Evolutionary conservation across 768 basidiomycete genomes (phyloP), one percentile per base, ranked within the genome.

Genomic region (Rhodotorula kratochvilovae): DNA sequence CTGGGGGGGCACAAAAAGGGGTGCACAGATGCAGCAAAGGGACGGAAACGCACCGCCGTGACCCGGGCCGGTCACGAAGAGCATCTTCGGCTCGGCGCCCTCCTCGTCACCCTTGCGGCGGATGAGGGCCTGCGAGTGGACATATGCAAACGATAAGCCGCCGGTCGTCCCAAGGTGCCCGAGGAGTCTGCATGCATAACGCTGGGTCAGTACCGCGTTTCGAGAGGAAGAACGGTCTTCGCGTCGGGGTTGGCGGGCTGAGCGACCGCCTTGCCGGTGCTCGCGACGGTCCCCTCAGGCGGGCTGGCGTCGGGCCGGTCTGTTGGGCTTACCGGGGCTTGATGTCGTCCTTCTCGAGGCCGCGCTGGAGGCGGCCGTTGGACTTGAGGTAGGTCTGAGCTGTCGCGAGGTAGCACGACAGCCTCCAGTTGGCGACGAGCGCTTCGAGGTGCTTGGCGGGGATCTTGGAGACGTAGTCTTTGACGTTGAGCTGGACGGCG

Each of bases 1-100:
- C n/a, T n/a, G n/a, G n/a, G n/a, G n/a, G n/a, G n/a, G n/a, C n/a
- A n/a, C n/a, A n/a, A n/a, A n/a, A n/a, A n/a, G n/a, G n/a, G n/a
- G n/a, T n/a, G n/a, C n/a, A n/a, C n/a, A n/a, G n/a, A n/a, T n/a
- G n/a, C n/a, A n/a, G n/a, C n/a, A n/a, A n/a, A n/a, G n/a, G n/a
- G n/a, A n/a, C n/a, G n/a, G n/a, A n/a, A n/a, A 53, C 79, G 67
- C 50, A 79, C 79, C 71, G 19, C 76, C 76, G 61, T 79, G 78
- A 4, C 87, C 89, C 64, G 90, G 90, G 5, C 92, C 91, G 11
- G 90, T 89, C 61, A 93, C 87, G 68, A 89, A 90, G 58, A 93
- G 84, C 5, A 85, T 83, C 72, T 90, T 86, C 23, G 87, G 80
- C 72, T 82, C 83, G 39, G 58, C 51, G 31, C 71, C 73, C 45